Evolutionary conservation across 495 filamentous ascomycete genomes (phyloP), one percentile per base, ranked within the genome.

Genomic region (Podospora pseudopauciseta): DNA sequence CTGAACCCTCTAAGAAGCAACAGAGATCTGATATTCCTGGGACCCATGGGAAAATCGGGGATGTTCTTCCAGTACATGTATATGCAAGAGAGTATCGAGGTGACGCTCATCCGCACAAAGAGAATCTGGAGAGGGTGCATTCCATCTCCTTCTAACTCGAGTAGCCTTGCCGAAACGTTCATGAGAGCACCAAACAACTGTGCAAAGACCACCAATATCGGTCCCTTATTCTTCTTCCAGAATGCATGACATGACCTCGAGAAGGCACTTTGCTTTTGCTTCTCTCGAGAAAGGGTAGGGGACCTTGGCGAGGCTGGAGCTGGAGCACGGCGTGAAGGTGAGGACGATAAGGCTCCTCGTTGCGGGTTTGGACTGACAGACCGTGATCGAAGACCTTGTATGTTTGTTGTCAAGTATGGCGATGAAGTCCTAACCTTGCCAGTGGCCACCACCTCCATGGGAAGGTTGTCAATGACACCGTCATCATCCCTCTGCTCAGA

Each of bases 81-180:
- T 20, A 86, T 70, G 60, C 83, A 85, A 39, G 88, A 88, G 56
- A 89, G 79, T 2, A 91, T 20, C 1, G 86, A 78, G 0, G 94
- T 97, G 67, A 97, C 86, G 57, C 82, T 83, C 90, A 96, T 95
- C 27, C 95, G 86, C 4, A 84, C 89, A 75, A 97, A 96, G 53
- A 97, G 84, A 64, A 99, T 88, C 80, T 97, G 94, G 73, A 96
- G 90, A 11, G 94, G 92, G 80, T 96, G 87, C 82, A 95, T 89
- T 0, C 85, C 87, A 32, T 89, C 81, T 23, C 89, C 92, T 67
- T 90, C 86, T 4, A 89, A 82, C 74, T 96, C 93, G 58, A 97
- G 80, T 2, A 96, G 74, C 54, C 94, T 85, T 0, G 93, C 92
- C 27, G 89, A 86, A 7, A 96, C 85, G 75, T 94, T 96, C 95